A percentile compares a stretch with the other conserved stretches of the same genome.
Evolutionary conservation across 2,329 filamentous ascomycete genomes (phyloP).

Genomic region (Fusarium kyushuense): DNA sequence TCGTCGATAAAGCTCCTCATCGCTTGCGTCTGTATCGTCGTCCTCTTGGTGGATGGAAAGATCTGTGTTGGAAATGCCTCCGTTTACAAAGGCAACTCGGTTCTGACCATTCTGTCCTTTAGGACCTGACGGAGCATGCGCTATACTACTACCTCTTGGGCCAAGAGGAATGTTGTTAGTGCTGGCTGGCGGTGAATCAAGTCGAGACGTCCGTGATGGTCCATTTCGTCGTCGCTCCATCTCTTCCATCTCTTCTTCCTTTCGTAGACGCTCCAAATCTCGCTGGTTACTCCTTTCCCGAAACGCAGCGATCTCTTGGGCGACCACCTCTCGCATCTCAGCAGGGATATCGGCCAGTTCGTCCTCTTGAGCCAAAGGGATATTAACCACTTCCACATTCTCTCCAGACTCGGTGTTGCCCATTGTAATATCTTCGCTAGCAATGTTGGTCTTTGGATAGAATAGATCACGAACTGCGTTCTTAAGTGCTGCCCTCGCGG

Average conservation of each 20-base stretch:
- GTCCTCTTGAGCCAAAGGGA: conserved; percentile 88
- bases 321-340: conserved; percentile 95
- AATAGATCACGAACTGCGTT: conserved; percentile 77
- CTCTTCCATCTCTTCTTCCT: conserved; percentile 93
- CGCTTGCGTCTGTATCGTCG: conserved; percentile 87
- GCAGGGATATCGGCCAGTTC: conserved; percentile 95
- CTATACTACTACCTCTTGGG: conserved; percentile 65
- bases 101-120: conserved; percentile 72
- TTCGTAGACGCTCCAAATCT: conserved; percentile 86
- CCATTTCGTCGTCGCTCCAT: conserved; percentile 82
- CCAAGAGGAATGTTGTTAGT: conserved; percentile 64
- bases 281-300: conserved; percentile 89
- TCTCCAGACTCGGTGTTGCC: conserved; percentile 71
- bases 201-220: conserved; percentile 69
- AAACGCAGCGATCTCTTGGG: conserved; percentile 93
- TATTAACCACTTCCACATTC: conserved; percentile 87
- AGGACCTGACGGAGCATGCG: conserved; percentile 78
- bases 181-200: conserved; percentile 75
- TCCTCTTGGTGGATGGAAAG: conserved; percentile 75
- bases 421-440: conserved; percentile 75
- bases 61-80: conserved; percentile 73
- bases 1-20: conserved; percentile 84
- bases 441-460: conserved; percentile 67
- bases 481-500: conserved; percentile 75
- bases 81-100: conserved; percentile 83